Percentiles rank a stretch among this genome's conserved stretches.
These are phyloP conservation scores for Penicillium mononematosum DNA, from an alignment of 495 filamentous ascomycete genomes.

Conservation along the genomic window DNA sequence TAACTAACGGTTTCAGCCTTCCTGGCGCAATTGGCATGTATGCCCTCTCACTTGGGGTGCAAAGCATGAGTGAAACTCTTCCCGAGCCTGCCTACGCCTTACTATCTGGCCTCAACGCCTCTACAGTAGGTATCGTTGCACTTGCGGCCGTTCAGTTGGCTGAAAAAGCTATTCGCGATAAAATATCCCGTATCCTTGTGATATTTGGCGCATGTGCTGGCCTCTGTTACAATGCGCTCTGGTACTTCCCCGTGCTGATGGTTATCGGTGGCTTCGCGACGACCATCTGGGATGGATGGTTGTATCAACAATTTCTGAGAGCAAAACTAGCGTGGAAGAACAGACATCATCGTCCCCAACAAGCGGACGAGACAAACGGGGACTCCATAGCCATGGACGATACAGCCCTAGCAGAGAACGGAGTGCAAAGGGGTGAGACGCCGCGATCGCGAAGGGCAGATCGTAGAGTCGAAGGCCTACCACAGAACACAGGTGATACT, in stretches of 20 bases:
- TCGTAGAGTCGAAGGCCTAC: background rate
- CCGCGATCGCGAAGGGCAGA: background rate
- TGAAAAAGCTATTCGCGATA: background rate
- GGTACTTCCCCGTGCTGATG: background rate
- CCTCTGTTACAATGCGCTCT: background rate
- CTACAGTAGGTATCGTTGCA: background rate
- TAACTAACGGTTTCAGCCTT: background rate
- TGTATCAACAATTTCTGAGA: background rate
- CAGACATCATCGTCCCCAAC: background rate
- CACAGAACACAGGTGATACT: background rate
- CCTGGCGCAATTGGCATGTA: background rate
- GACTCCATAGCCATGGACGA: background rate
- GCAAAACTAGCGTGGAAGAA: background rate
- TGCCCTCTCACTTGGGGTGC: background rate
- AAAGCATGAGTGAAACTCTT: background rate
- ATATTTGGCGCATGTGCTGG: background rate
- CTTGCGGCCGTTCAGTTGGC: background rate
- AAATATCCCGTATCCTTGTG: background rate
- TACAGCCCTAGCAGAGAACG: background rate
- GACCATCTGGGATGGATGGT: background rate
- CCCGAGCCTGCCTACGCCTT: background rate
- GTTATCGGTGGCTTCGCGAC: background rate
- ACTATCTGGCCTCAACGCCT: background rate
- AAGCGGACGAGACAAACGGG: background rate
- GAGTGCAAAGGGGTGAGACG: background rate